A percentile compares a stretch with the other conserved stretches of the same genome.
Conservation (phyloP, 31 red algal genomes). For the Porphyra umbilicalis region DNA sequence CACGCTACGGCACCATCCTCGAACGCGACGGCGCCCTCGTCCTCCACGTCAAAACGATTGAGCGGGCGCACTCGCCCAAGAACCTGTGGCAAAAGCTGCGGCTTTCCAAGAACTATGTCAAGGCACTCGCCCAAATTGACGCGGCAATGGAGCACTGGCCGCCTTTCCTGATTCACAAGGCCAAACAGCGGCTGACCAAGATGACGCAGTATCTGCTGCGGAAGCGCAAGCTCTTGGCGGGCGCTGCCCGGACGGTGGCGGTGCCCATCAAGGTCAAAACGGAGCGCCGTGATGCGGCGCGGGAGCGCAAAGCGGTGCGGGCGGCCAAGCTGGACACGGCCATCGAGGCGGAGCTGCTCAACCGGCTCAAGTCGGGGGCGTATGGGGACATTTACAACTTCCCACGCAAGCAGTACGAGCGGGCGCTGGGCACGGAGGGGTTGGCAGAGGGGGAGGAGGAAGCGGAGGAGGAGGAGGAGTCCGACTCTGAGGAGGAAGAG, state of each 20-base stretch:
- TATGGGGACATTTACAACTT: conserved; percentile 98
- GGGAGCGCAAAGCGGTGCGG: conserved; percentile 74
- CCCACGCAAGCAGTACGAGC: conserved; percentile 79
- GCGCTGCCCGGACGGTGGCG: conserved; percentile 53
- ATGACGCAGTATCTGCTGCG: conserved; percentile 91
- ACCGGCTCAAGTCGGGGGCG: conserved; percentile 58
- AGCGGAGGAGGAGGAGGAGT: conserved; percentile 38
- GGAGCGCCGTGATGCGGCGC: conserved; percentile 53
- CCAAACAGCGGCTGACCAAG: conserved; percentile 97
- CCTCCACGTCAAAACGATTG: conserved; percentile 85
- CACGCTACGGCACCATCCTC: conserved; percentile 94
- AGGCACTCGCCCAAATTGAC: conserved; percentile 75
- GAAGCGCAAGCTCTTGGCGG: conserved; percentile 32
- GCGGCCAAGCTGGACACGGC: conserved; percentile 73
- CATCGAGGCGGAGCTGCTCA: conserved; percentile 86
- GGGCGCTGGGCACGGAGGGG: conserved; percentile 59
- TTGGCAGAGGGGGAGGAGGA: conserved; percentile 50
- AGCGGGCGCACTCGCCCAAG: conserved; percentile 85
- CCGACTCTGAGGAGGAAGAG: conserved; percentile 18
- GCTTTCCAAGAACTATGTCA: conserved; percentile 63
- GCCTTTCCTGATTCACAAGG: conserved; percentile 80
- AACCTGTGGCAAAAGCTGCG: conserved; percentile 76
- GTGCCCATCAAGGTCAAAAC: conserved; percentile 84
- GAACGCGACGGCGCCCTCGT: conserved; percentile 61
- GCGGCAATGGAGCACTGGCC: conserved; percentile 87